phyloP scores from a whole-genome alignment of 768 basidiomycete genomes.

The Hemileccinum rubropunctum region DNA sequence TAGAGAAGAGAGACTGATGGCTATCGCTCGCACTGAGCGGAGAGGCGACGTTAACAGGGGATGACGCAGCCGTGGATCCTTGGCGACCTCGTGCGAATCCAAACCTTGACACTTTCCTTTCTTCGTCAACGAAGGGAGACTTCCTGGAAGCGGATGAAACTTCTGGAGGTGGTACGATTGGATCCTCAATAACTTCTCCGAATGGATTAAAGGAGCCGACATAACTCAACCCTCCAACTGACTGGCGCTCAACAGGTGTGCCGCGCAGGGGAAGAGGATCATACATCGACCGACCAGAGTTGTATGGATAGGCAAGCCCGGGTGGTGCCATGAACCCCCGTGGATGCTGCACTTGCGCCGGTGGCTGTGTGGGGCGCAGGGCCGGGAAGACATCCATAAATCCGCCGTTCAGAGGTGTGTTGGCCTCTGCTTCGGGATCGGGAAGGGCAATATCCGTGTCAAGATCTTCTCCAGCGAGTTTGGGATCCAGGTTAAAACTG shows the following conservation, averaged over 20 bases:
- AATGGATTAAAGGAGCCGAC: constrained; percentile 82
- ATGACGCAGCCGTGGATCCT: constrained; percentile 54
- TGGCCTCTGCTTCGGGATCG: constrained; percentile 47
- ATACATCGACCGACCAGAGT: constrained; percentile 50
- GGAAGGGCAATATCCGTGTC: constrained; percentile 42
- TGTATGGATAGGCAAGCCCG: constrained; percentile 49
- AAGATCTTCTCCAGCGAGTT: constrained; percentile 50
- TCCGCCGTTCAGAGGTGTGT: constrained; percentile 58
- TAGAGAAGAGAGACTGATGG: constrained; percentile 47
- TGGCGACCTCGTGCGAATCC: constrained; percentile 75
- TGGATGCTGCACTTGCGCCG: constrained; percentile 20
- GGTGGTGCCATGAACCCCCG: constrained; percentile 48
- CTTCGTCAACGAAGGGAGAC: constrained; percentile 52
- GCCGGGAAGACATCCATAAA: constrained; percentile 73
- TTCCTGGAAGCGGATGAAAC: constrained; percentile 32
- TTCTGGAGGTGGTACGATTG: constrained; percentile 28
- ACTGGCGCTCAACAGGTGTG: constrained; percentile 44
- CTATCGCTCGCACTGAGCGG: constrained; percentile 51
- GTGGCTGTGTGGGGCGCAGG: constrained; percentile 39
- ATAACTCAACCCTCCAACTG: constrained; percentile 51
- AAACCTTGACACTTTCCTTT: constrained; percentile 73
- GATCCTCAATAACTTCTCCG: constrained; percentile 55
- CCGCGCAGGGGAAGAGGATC: constrained; percentile 46
- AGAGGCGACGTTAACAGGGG: constrained; percentile 55
- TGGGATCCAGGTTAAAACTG: constrained; percentile 85